Evolutionary conservation across 345 rosid species (phyloP).

Genomic region (Boechera divaricarpa): DNA sequence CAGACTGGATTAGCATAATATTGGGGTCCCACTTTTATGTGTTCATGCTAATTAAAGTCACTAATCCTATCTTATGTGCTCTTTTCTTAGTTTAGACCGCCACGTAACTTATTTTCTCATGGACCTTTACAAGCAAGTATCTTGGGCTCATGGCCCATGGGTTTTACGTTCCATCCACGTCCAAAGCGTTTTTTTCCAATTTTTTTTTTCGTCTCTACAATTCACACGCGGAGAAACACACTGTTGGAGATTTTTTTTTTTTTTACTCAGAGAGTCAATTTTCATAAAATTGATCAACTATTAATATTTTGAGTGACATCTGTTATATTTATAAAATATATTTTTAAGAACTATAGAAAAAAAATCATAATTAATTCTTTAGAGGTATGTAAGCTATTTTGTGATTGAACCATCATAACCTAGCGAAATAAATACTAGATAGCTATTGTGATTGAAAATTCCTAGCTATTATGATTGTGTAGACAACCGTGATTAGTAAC

Average conservation of each 20-base stretch:
- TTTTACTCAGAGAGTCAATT: neutral
- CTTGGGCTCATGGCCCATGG: neutral
- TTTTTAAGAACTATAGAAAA: neutral
- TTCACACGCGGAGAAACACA: neutral
- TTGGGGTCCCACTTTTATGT: constrained; percentile 22
- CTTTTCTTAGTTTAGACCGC: neutral
- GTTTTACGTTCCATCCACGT: neutral
- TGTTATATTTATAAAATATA: too few species aligned
- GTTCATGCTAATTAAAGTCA: constrained; percentile 31
- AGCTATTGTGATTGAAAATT: too few species aligned
- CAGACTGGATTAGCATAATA: constrained; percentile 35
- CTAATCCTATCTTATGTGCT: neutral
- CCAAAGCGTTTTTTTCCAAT: too few species aligned
- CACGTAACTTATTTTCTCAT: neutral
- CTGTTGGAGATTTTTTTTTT: neutral
- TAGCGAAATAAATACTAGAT: too few species aligned
- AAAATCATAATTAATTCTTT: too few species aligned
- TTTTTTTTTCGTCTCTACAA: neutral
- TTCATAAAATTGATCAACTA: too few species aligned
- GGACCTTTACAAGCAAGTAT: constrained; percentile 4
- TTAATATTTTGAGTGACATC: neutral
- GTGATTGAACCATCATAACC: too few species aligned
- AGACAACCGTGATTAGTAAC: too few species aligned
- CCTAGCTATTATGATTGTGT: too few species aligned
- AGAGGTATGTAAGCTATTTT: too few species aligned